Evolutionary conservation across 2,329 filamentous ascomycete species (phyloP).

Genomic region (Penicillium sumatraense): DNA sequence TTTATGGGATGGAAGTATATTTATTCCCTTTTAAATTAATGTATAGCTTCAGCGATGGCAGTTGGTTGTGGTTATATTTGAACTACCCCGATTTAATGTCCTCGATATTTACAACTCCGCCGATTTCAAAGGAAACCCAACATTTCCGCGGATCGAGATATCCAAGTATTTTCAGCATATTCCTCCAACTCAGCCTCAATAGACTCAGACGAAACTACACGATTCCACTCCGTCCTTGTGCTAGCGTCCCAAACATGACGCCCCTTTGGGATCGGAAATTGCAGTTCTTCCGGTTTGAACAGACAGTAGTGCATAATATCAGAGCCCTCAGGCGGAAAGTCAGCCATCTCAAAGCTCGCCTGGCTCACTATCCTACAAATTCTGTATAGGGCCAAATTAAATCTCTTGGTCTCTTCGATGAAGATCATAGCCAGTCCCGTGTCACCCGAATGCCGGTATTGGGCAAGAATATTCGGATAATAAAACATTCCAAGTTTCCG

Average conservation of each 20-base stretch:
- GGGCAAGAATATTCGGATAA: constrained; percentile 33
- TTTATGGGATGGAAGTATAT: no score
- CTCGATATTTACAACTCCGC: no score
- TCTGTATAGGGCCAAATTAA: constrained; percentile 33
- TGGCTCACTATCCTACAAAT: constrained; percentile 16
- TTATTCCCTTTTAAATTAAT: no score
- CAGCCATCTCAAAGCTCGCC: background rate
- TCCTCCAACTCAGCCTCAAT: background rate
- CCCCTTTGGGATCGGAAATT: constrained; percentile 1
- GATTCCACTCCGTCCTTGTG: background rate
- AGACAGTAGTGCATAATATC: background rate
- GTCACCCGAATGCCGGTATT: constrained; percentile 14
- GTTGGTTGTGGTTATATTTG: no score
- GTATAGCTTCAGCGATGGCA: no score
- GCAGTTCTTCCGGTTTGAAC: background rate
- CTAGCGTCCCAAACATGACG: background rate
- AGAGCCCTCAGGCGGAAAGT: background rate
- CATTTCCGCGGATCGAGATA: background rate
- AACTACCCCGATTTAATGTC: no score
- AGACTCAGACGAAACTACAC: background rate
- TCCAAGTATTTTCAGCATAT: background rate
- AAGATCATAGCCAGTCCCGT: constrained; percentile 26
- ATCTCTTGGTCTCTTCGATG: constrained; percentile 37
- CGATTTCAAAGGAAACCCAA: background rate
- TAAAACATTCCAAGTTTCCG: constrained; percentile 32